phyloP scores from a whole-genome alignment of 75 land plant genomes.

The Isoetes taiwanensis region DNA sequence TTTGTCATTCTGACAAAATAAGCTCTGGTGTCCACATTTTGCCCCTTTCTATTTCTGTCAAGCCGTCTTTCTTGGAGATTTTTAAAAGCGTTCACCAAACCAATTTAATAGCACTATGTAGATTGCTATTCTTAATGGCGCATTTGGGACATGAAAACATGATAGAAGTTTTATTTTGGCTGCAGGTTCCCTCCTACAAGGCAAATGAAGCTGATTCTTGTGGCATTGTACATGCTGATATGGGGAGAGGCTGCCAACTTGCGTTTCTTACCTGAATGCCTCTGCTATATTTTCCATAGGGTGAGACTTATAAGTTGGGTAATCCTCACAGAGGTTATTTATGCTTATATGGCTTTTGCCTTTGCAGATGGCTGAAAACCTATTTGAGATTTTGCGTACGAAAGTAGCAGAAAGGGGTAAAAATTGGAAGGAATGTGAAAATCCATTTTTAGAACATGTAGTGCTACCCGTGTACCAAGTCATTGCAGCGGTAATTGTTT shows the following conservation, averaged over 20 bases:
- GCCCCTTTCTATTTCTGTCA: no score
- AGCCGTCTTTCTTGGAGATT: no score
- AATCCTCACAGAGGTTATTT: not conserved
- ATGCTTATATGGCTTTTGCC: not conserved
- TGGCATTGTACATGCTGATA: slow-evolving; percentile 69
- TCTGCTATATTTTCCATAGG: slow-evolving; percentile 75
- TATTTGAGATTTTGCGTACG: not conserved
- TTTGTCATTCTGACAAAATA: no score
- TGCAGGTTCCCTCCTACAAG: no score
- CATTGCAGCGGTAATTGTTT: slow-evolving; percentile 40
- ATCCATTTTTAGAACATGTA: slow-evolving; percentile 50
- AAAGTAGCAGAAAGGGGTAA: not conserved
- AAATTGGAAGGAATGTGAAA: slow-evolving; percentile 21
- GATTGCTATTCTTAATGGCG: no score
- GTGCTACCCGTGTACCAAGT: slow-evolving; percentile 62
- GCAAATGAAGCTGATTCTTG: slow-evolving; percentile 39
- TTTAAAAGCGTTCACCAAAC: no score
- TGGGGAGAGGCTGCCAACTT: slow-evolving; percentile 90
- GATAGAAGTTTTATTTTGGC: no score
- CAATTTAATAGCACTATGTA: no score
- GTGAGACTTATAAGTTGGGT: no score
- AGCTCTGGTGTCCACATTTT: no score
- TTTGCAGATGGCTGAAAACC: slow-evolving; percentile 4
- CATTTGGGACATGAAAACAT: no score
- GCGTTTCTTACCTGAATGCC: slow-evolving; percentile 83